Evolutionary conservation across 352 stramenopile genomes (phyloP).

Genomic region (Elongisporangium senticosum): DNA sequence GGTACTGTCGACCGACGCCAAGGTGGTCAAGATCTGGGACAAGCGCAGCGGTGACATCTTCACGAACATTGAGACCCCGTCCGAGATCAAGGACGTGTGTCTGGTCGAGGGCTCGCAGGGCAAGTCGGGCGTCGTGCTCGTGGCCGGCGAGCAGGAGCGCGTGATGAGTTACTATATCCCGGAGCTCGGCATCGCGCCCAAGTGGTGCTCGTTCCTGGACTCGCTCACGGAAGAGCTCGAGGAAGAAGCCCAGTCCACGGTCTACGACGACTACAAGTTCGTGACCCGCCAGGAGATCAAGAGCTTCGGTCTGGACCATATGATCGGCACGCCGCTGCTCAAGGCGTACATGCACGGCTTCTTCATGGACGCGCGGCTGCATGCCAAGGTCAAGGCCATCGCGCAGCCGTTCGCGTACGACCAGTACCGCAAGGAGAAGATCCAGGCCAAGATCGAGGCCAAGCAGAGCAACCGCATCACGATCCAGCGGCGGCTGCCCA

Average conservation of each 20-base stretch:
- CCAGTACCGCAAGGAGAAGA: constrained; percentile 95
- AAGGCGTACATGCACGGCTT: constrained; percentile 99
- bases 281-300: constrained; percentile 93
- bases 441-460: constrained; percentile 90
- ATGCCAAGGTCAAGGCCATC: constrained; percentile 95
- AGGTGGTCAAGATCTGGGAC: constrained; percentile 99
- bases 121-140: constrained; percentile 95
- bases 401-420: constrained; percentile 98
- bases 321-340: constrained; percentile 96
- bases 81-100: constrained; percentile 95
- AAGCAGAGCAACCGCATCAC: constrained; percentile 89
- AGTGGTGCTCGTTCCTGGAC: constrained; percentile 99
- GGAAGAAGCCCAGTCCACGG: constrained; percentile 90
- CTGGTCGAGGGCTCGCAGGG: constrained; percentile 86
- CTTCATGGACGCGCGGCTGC: constrained; percentile 99
- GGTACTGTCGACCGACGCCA: constrained; percentile 94
- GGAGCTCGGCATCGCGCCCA: constrained; percentile 94
- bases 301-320: constrained; percentile 94
- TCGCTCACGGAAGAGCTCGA: constrained; percentile 99
- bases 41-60: constrained; percentile 85
- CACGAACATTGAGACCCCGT: constrained; percentile 96
- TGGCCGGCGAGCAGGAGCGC: constrained; percentile 95
- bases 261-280: constrained; percentile 99
- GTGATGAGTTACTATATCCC: constrained; percentile 99
- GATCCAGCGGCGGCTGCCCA: constrained; percentile 82